Evolutionary conservation across 257 asterid genomes (phyloP), one percentile per base, ranked within the genome.

Genomic region (Schizonepeta tenuifolia): DNA sequence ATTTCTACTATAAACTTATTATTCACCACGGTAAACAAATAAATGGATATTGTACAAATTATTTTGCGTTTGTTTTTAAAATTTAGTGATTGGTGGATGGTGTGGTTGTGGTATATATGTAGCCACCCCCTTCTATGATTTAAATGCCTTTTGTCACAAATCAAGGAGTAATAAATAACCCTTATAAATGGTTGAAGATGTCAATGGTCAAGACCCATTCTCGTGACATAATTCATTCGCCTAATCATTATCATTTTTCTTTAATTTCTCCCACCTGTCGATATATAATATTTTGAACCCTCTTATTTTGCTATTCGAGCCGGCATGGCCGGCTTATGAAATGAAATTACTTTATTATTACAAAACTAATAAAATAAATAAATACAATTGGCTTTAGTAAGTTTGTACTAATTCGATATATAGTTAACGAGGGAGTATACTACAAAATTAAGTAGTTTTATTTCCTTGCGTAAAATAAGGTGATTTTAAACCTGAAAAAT

Each of bases 321-420:
- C 84, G 88, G 86, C 91, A 50, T 46, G 72, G 91, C 87, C 89
- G 85, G 87, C 88, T 26, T 28, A 20, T 72, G 6, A 38, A 15
- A 20, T 72, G 6, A 38, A 15, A 6, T 22, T 64, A 50, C 62
- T 63, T 24, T 6, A 3, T 49, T 0, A 3, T 18, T 21, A 10
- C n/a, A n/a, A n/a, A n/a, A n/a, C n/a, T 41, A 20, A 64, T 7
- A 24, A 54, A 38, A 38, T 1, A 38, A 38, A 38, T 1, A 38
- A 38, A 38, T 4, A 31, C 7, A 31, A 31, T 31, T 31, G 7
- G 36, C 5, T 31, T 31, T 31, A 64, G 17, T 41, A 18, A n/a
- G 5, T 22, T 6, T 26, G 14, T 26, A 7, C 28, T 47, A 2
- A 15, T 31, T n/a, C 0, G 3, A 26, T 14, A 9, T 13, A 22